Percentiles rank a stretch among this genome's conserved stretches.
Evolutionary conservation across 2,329 filamentous ascomycete species (phyloP).

Genomic region (Fusarium sp.): DNA sequence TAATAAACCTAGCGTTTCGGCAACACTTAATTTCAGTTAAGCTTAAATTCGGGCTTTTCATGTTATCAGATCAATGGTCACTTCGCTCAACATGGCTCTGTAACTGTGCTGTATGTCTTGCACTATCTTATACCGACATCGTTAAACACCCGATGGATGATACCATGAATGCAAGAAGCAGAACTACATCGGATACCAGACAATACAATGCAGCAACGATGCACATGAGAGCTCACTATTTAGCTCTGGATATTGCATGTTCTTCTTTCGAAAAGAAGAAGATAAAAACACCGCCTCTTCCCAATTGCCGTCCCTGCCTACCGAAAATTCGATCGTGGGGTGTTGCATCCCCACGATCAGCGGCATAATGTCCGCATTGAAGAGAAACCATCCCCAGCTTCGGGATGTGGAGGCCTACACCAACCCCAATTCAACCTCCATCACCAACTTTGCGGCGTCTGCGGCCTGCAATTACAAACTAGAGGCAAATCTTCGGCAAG

Average conservation of each 20-base stretch:
- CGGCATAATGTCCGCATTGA: conserved; percentile 14
- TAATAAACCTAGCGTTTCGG: not conserved
- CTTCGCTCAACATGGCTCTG: not conserved
- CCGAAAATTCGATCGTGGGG: conserved; percentile 22
- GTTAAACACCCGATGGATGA: not conserved
- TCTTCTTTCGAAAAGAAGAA: not conserved
- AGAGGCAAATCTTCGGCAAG: conserved; percentile 4
- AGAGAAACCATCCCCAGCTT: not conserved
- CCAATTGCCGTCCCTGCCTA: conserved; percentile 34
- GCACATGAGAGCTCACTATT: not conserved
- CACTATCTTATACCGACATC: not conserved
- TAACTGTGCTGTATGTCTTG: not conserved
- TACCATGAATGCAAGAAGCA: not conserved
- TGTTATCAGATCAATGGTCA: not conserved
- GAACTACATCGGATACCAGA: not conserved
- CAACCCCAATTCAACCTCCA: not conserved
- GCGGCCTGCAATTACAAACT: conserved; percentile 1
- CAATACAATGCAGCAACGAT: not conserved
- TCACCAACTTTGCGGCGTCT: conserved; percentile 5
- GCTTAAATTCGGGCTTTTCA: conserved; percentile 36
- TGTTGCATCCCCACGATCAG: conserved; percentile 29
- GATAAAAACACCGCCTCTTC: not conserved
- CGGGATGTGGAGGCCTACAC: conserved; percentile 19
- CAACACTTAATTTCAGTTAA: conserved; percentile 9
- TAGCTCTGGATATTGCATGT: not conserved